A percentile compares a stretch with the other conserved stretches of the same genome.
Conservation (phyloP, 805 yeast genomes). For the Metschnikowia similis region DNA sequence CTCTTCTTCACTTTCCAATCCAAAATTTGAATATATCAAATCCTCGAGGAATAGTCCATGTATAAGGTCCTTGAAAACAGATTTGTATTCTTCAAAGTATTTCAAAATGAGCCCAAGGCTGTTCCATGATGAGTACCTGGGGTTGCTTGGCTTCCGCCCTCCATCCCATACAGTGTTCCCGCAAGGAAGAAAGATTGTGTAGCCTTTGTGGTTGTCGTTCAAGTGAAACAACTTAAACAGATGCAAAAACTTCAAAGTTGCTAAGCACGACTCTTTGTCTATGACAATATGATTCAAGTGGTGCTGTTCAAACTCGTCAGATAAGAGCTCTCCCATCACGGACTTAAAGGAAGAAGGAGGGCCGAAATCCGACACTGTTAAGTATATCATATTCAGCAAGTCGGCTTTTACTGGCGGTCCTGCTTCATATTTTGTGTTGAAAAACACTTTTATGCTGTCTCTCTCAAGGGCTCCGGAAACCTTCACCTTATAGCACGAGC, state of each 20-base stretch:
- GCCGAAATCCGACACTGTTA: conserved; percentile 55
- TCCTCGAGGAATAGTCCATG: conserved; percentile 58
- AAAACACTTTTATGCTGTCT: conserved; percentile 19
- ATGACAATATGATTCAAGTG: conserved; percentile 26
- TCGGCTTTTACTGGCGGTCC: conserved; percentile 49
- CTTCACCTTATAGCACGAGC: conserved; percentile 47
- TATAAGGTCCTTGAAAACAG: conserved; percentile 50
- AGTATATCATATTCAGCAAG: conserved; percentile 56
- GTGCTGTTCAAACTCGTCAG: conserved; percentile 27
- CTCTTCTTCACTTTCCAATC: conserved; percentile 19
- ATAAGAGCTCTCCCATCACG: conserved; percentile 50
- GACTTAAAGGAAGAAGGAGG: conserved; percentile 62
- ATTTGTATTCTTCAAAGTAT: conserved; percentile 50
- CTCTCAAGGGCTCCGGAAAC: conserved; percentile 22
- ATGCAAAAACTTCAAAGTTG: conserved; percentile 55
- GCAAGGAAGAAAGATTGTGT: conserved; percentile 76
- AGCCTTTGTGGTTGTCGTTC: conserved; percentile 53
- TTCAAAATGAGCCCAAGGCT: conserved; percentile 54
- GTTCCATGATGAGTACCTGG: conserved; percentile 52
- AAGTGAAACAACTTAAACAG: conserved; percentile 50
- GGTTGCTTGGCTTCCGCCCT: conserved; percentile 1
- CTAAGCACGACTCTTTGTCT: conserved; percentile 51
- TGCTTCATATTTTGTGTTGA: conserved; percentile 58
- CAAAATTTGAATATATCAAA: conserved; percentile 62
- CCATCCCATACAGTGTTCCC: conserved; percentile 31